These are phyloP conservation scores for Sporothrix curviconia DNA, from an alignment of 2,329 filamentous ascomycete species.

Conservation along the genomic window DNA sequence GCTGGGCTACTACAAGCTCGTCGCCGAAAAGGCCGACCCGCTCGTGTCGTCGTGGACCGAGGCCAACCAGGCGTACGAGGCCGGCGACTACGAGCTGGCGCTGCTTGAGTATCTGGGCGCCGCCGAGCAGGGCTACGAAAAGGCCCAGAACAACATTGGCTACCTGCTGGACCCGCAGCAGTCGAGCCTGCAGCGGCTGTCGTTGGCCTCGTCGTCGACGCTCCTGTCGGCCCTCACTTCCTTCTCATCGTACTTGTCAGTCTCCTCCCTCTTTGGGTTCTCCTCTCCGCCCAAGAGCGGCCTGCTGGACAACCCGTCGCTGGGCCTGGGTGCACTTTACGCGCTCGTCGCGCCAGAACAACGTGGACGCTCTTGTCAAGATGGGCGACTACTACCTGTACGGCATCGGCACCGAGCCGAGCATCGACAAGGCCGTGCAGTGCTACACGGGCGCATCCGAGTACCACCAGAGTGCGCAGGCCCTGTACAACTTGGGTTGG, in stretches of 20 bases:
- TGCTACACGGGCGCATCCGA: slow-evolving; percentile 93
- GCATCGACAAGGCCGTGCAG: slow-evolving; percentile 79
- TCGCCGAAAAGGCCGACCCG: slow-evolving; percentile 65
- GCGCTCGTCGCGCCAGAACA: slow-evolving; percentile 83
- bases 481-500: slow-evolving; percentile 95
- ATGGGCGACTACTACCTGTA: slow-evolving; percentile 96
- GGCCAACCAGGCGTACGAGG: slow-evolving; percentile 74
- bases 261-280: too few relatives aligned
- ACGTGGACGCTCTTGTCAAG: slow-evolving; percentile 90
- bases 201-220: slow-evolving; percentile 43
- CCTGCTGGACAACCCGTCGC: slow-evolving; percentile 45
- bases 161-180: slow-evolving; percentile 72
- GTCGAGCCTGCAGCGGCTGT: slow-evolving; percentile 52
- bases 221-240: neutral
- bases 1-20: slow-evolving; percentile 73
- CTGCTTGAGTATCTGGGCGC: slow-evolving; percentile 78
- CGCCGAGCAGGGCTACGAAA: slow-evolving; percentile 87
- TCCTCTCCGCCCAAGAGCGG: slow-evolving; percentile 6
- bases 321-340: slow-evolving; percentile 94
- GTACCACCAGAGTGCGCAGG: slow-evolving; percentile 85
- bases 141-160: slow-evolving; percentile 82
- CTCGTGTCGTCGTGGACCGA: slow-evolving; percentile 73
- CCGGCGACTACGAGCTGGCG: slow-evolving; percentile 71
- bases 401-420: slow-evolving; percentile 65
- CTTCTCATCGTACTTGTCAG: neutral